Evolutionary conservation across 257 asterid species (phyloP), one percentile per base, ranked within the genome.

Genomic region (Asclepias syriaca): DNA sequence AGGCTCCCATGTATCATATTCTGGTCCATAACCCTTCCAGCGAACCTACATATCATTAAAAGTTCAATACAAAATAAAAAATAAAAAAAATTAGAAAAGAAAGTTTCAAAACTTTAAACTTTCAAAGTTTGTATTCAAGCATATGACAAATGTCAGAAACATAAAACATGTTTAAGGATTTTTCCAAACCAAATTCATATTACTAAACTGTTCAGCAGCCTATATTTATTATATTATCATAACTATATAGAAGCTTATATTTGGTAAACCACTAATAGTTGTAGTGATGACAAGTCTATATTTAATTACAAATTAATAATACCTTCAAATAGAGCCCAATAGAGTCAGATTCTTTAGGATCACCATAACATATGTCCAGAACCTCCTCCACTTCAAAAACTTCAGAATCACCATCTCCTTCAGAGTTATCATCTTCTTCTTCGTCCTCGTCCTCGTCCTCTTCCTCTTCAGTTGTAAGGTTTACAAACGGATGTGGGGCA

Each of bases 1-100:
- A 0, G 99, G 98, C 78, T 94, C 99, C 99, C 98, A 94, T 0
- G 96, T 87, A 72, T 94, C 98, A 8, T 83, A 72, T 3, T 80
- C 86, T 0, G 85, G 81, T 14, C 93, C 92, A 83, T 94, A 91
- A 61, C 95, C 93, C 75, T 86, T 88, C 98, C 98, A 94, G 3
- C 80, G 80, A 40, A 94, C 76, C 97, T 93, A 56, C 65, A 66
- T n/a, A 65, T 16, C 65, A 68, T 15, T 22, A 11, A 40, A 51
- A 69, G 55, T 27, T 27, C 32, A 59, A 8, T 55, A 34, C 32
- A 32, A 69, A 48, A 29, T 29, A 0, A 1, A 48, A 10, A 45
- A n/a, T n/a, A n/a, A 18, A 4, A 12, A 65, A 6, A 24, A 8
- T 58, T 29, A 10, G 5, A 46, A 67, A 37, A 12, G 19, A 18